phyloP scores from a whole-genome alignment of 768 basidiomycete genomes.

The Paxillus ammoniavirescens region DNA sequence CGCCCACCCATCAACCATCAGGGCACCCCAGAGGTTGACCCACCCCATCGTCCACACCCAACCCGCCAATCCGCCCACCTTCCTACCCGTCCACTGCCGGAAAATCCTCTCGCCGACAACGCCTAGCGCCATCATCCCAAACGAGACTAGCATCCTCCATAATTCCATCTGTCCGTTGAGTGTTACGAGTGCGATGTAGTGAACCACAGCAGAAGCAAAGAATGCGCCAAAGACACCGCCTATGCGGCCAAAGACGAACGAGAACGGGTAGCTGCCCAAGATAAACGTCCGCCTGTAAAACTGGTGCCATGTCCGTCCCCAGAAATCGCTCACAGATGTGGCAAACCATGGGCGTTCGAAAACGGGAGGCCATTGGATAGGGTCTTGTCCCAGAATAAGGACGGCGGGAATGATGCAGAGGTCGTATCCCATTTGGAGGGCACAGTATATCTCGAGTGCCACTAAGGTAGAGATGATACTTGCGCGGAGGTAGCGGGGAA shows the following conservation, averaged over 20 bases:
- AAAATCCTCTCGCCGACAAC: slow-evolving; percentile 42
- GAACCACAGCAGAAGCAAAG: slow-evolving; percentile 53
- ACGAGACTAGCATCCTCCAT: slow-evolving; percentile 43
- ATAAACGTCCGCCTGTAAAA: slow-evolving; percentile 30
- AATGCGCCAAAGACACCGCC: slow-evolving; percentile 57
- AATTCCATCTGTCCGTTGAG: slow-evolving; percentile 48
- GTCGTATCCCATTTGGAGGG: slow-evolving; percentile 39
- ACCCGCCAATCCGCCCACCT: slow-evolving; percentile 30
- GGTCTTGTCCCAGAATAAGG: slow-evolving; percentile 27
- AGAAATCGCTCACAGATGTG: slow-evolving; percentile 37
- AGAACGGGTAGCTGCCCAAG: slow-evolving; percentile 29
- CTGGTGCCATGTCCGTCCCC: slow-evolving; percentile 40
- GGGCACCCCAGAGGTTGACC: slow-evolving; percentile 22
- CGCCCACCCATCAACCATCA: slow-evolving; percentile 23
- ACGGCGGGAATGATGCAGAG: slow-evolving; percentile 22
- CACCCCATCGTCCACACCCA: slow-evolving; percentile 36
- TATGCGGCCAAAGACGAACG: slow-evolving; percentile 42
- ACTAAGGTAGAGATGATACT: slow-evolving; percentile 40
- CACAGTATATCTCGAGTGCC: slow-evolving; percentile 44
- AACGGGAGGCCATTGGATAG: slow-evolving; percentile 32
- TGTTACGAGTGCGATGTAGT: slow-evolving; percentile 50
- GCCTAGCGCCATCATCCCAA: slow-evolving; percentile 54
- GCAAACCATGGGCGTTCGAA: slow-evolving; percentile 35
- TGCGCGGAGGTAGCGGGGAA: slow-evolving; percentile 35
- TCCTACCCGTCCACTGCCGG: slow-evolving; percentile 19